These are phyloP conservation scores for Turritis glabra DNA, from an alignment of 345 rosid species.

Conservation along the genomic window DNA sequence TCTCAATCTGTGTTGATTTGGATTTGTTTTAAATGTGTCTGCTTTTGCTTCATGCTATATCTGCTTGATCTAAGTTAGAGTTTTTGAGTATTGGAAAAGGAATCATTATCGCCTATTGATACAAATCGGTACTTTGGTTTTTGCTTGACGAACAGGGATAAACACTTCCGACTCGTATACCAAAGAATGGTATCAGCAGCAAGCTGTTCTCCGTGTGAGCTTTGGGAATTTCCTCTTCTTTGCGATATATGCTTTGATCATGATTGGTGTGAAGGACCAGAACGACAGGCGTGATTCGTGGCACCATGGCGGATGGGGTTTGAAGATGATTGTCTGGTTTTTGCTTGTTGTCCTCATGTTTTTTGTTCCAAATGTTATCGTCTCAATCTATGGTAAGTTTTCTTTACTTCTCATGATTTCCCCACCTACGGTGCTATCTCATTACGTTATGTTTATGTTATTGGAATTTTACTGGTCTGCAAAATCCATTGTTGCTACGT, in stretches of 20 bases:
- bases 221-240: slow-evolving; percentile 88
- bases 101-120: neutral
- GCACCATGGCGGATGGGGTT: slow-evolving; percentile 96
- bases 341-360: slow-evolving; percentile 87
- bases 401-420: neutral
- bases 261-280: slow-evolving; percentile 95
- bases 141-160: slow-evolving; percentile 64
- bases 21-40: neutral
- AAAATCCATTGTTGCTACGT: neutral
- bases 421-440: neutral
- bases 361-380: slow-evolving; percentile 70
- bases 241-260: slow-evolving; percentile 64
- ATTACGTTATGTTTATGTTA: neutral
- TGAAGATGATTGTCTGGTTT: slow-evolving; percentile 87
- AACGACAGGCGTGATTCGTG: slow-evolving; percentile 86
- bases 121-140: neutral
- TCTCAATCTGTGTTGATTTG: neutral
- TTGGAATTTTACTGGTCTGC: neutral
- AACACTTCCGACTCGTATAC: slow-evolving; percentile 58
- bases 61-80: neutral
- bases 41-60: neutral
- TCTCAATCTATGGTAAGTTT: slow-evolving; percentile 74
- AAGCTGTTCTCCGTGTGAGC: slow-evolving; percentile 97
- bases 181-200: slow-evolving; percentile 82
- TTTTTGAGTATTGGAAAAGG: neutral